Evolutionary conservation across 2,329 filamentous ascomycete species (phyloP), one percentile per base, ranked within the genome.

Genomic region (Stemphylium vesicarium): DNA sequence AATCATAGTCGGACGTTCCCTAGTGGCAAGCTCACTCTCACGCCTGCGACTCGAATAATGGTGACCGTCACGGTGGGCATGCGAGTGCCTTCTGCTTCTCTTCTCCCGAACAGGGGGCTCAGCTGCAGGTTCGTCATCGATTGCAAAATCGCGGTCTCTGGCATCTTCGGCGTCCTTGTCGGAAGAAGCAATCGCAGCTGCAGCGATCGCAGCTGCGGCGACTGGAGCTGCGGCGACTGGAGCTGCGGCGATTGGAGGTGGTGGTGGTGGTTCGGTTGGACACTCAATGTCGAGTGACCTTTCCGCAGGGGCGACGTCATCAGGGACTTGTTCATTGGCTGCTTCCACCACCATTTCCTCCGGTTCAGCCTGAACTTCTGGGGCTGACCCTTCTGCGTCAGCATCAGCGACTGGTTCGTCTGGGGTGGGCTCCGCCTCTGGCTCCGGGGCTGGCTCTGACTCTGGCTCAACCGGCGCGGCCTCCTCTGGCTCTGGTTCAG

Each of bases 21-120:
- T 66, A 5, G 57, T 63, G 37, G 63, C 69, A 9, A 66, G 60
- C 44, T 71, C 71, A 46, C 71, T 74, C 43, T 74, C 71, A 18
- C 67, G 68, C 44, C 71, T 63, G 12, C 64, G 64, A 42, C 65
- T 56, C 1, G 69, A 71, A 16, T 59, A 57, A n/a, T 68, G 64
- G 20, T 63, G 68, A 18, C 65, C 55, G 6, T 71, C 71, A 20
- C 64, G 62, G 31, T 70, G 58, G 4, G 69, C 57, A 29, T 73
- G 63, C 6, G 72, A 74, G 45, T 71, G 64, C 15, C 71, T 63
- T 12, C 72, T 64, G 4, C 65, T 60, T 20, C 62, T 62, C 47
- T 68, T 73, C 22, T 71, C 70, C 47, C 54, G 62, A 16, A 57
- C 50, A 15, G 62, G 62, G 39, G 64, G 53, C 24, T 65, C 67